phyloP scores from a whole-genome alignment of 352 stramenopile species.

The Globisporangium ultimum region DNA sequence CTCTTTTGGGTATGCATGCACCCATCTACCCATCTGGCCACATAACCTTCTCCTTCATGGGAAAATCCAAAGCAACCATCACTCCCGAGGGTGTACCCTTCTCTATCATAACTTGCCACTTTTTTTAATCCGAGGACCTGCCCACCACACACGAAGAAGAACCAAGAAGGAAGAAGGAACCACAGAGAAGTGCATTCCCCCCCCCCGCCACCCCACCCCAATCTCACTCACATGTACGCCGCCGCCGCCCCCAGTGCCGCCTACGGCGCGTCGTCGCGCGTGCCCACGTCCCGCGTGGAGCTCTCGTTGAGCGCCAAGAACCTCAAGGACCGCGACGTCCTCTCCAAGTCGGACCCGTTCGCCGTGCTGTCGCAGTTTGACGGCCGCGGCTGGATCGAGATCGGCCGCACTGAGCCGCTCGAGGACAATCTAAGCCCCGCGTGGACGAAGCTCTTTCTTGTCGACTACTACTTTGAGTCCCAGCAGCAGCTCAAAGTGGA shows the following conservation, averaged over 20 bases:
- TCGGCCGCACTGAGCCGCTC: slow-evolving; percentile 78
- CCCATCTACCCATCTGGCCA: no score
- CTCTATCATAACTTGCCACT: no score
- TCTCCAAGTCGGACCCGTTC: slow-evolving; percentile 89
- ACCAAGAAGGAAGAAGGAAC: no score
- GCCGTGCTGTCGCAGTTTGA: slow-evolving; percentile 52
- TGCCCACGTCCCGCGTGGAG: slow-evolving; percentile 62
- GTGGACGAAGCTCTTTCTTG: slow-evolving; percentile 76
- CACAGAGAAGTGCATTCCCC: no score
- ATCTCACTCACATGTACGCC: background rate
- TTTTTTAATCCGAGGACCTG: no score
- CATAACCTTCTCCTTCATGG: no score
- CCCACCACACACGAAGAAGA: no score
- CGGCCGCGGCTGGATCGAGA: slow-evolving; percentile 52
- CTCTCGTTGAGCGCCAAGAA: slow-evolving; percentile 77
- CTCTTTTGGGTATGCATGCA: no score
- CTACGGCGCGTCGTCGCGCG: slow-evolving; percentile 7
- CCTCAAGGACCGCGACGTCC: slow-evolving; percentile 82
- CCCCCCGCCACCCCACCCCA: no score
- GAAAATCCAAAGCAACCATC: no score
- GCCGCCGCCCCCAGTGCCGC: background rate
- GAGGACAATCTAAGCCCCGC: slow-evolving; percentile 72
- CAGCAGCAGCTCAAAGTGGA: slow-evolving; percentile 83
- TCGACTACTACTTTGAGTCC: slow-evolving; percentile 86
- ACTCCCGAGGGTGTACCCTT: no score